Conservation (phyloP, 1,139 yeast species). For the Kodamaea fungicola region DNA sequence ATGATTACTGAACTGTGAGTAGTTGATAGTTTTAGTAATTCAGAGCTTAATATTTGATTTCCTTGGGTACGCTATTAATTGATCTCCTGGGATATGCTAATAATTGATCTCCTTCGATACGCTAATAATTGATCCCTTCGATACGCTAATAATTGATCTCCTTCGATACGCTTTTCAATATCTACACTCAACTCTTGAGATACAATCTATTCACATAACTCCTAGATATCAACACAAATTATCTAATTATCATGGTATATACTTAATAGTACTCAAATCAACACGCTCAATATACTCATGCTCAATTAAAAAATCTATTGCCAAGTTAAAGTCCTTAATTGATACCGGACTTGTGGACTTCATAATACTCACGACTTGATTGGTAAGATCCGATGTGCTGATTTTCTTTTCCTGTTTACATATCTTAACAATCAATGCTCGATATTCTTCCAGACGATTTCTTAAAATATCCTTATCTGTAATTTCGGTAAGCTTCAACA, state of each 20-base stretch:
- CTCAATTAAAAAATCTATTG: conserved; percentile 32
- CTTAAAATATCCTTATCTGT: conserved; percentile 8
- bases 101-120: too few species aligned
- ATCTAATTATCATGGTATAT: conserved; percentile 1
- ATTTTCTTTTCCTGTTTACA: conserved; percentile 28
- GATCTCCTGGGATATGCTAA: too few species aligned
- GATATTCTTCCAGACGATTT: conserved; percentile 28
- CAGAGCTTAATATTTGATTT: too few species aligned
- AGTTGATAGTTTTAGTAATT: too few species aligned
- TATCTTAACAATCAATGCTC: conserved; percentile 27
- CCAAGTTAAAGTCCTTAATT: conserved; percentile 27
- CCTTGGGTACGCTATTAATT: too few species aligned
- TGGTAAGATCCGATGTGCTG: conserved; percentile 23
- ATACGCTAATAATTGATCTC: too few species aligned
- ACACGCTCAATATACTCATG: conserved; percentile 30
- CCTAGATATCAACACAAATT: too few species aligned
- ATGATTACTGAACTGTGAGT: too few species aligned
- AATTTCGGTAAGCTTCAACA: conserved; percentile 1
- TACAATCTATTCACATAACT: too few species aligned
- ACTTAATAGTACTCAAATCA: conserved; percentile 17
- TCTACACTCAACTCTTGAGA: too few species aligned
- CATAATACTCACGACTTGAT: conserved; percentile 19
- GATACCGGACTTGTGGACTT: conserved; percentile 26
- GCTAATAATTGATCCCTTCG: too few species aligned
- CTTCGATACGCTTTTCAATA: too few species aligned